These are phyloP conservation scores for Ogataea hybrid DNA, from an alignment of 1,139 yeast species.

Conservation along the genomic window DNA sequence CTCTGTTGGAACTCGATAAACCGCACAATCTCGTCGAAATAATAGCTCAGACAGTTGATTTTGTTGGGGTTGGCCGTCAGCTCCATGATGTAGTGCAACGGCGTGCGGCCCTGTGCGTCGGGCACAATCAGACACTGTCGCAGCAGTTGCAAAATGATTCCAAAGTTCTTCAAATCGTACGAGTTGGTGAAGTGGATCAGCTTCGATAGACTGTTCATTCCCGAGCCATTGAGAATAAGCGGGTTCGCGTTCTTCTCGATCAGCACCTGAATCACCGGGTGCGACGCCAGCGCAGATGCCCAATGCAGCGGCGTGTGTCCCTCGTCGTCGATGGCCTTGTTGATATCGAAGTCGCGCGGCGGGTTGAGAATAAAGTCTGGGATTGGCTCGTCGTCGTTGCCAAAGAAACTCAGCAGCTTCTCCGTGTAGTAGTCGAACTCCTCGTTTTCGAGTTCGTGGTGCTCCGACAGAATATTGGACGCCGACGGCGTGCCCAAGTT, in stretches of 20 bases:
- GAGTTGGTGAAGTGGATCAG: slow-evolving; percentile 86
- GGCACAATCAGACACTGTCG: slow-evolving; percentile 71
- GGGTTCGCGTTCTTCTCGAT: slow-evolving; percentile 73
- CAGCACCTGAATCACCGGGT: slow-evolving; percentile 66
- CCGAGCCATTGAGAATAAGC: slow-evolving; percentile 66
- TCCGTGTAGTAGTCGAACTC: slow-evolving; percentile 45
- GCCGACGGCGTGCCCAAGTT: slow-evolving; percentile 2
- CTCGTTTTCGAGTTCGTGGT: slow-evolving; percentile 9
- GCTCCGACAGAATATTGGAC: slow-evolving; percentile 7
- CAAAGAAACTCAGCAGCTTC: slow-evolving; percentile 56
- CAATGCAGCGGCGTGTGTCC: slow-evolving; percentile 96
- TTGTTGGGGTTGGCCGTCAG: slow-evolving; percentile 51
- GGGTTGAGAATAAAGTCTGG: slow-evolving; percentile 74
- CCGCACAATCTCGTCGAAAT: slow-evolving; percentile 38
- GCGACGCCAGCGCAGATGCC: slow-evolving; percentile 93
- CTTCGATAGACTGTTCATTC: slow-evolving; percentile 83
- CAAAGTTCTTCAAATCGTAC: slow-evolving; percentile 73
- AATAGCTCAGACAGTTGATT: slow-evolving; percentile 38
- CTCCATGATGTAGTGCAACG: slow-evolving; percentile 70
- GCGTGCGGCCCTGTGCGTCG: slow-evolving; percentile 70
- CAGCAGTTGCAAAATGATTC: slow-evolving; percentile 64
- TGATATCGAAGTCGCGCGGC: slow-evolving; percentile 77
- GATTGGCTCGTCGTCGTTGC: slow-evolving; percentile 69
- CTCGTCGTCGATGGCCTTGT: slow-evolving; percentile 89
- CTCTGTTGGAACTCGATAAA: slow-evolving; percentile 30